Conservation (phyloP, 352 stramenopile genomes). For the Phytophthora colocasiae region DNA sequence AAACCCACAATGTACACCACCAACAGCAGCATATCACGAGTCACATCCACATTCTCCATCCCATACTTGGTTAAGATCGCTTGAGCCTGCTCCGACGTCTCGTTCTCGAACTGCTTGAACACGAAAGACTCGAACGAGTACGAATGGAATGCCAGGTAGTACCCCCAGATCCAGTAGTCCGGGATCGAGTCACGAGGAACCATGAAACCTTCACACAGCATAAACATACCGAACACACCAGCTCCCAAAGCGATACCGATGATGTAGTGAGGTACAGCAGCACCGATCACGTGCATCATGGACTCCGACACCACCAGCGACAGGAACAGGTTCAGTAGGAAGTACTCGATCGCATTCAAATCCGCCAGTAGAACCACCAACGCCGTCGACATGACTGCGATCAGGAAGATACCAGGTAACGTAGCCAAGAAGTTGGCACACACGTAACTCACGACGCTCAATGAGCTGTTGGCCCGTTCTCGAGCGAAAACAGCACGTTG, state of each 20-base stretch:
- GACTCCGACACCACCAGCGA: conserved; percentile 80
- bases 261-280: conserved; percentile 80
- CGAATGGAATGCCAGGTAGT: conserved; percentile 64
- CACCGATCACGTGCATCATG: conserved; percentile 79
- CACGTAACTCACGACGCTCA: conserved; percentile 79
- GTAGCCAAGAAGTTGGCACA: conserved; percentile 72
- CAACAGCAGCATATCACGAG: conserved; percentile 52
- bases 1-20: conserved; percentile 41
- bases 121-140: conserved; percentile 86
- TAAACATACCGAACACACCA: conserved; percentile 49
- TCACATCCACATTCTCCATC: conserved; percentile 58
- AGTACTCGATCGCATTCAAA: conserved; percentile 64
- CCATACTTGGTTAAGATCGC: conserved; percentile 33
- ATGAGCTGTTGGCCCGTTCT: conserved; percentile 76
- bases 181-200: too few species aligned
- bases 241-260: conserved; percentile 79
- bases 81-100: conserved; percentile 18
- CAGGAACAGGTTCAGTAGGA: conserved; percentile 74
- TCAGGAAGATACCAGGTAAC: conserved; percentile 69
- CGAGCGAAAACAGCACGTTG: conserved; percentile 70
- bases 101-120: conserved; percentile 67
- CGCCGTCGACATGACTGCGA: conserved; percentile 63
- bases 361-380: conserved; percentile 59
- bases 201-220: too few species aligned
- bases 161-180: neutral